phyloP scores from a whole-genome alignment of 2,329 filamentous ascomycete species.

The Penicillium sp. region DNA sequence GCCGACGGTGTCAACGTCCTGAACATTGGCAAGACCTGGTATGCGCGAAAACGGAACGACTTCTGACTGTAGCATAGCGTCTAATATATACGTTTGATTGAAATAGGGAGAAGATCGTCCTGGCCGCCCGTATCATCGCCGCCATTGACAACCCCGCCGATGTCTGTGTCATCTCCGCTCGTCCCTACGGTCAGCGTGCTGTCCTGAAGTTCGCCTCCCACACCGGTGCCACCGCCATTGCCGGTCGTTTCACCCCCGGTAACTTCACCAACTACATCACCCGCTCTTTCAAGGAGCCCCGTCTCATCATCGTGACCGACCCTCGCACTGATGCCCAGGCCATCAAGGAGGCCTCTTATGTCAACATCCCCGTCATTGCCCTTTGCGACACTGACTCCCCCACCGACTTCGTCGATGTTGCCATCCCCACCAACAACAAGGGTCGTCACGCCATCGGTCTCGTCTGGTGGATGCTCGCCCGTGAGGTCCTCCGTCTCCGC shows the following conservation, averaged over 20 bases:
- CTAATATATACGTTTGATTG: slow-evolving; percentile 18
- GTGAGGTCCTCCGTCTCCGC: slow-evolving; percentile 97
- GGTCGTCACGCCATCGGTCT: slow-evolving; percentile 97
- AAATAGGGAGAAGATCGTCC: slow-evolving; percentile 95
- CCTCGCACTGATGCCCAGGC: slow-evolving; percentile 99
- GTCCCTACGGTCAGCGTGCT: slow-evolving; percentile 98
- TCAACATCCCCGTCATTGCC: slow-evolving; percentile 99
- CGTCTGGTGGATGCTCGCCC: slow-evolving; percentile 98
- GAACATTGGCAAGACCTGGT: slow-evolving; percentile 99
- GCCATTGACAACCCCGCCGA: slow-evolving; percentile 99
- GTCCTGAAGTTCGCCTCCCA: slow-evolving; percentile 99
- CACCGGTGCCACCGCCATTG: slow-evolving; percentile 95
- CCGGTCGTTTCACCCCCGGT: slow-evolving; percentile 99
- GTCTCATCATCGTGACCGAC: slow-evolving; percentile 98
- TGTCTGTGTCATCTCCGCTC: slow-evolving; percentile 97
- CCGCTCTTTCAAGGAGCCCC: slow-evolving; percentile 99
- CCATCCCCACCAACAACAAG: slow-evolving; percentile 99
- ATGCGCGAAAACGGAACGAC: slow-evolving; percentile 33
- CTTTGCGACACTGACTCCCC: slow-evolving; percentile 98
- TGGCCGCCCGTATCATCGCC: slow-evolving; percentile 96
- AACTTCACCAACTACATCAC: slow-evolving; percentile 99
- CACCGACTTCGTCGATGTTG: slow-evolving; percentile 98
- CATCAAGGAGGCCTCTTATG: slow-evolving; percentile 99
- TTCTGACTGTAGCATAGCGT: slow-evolving; percentile 2
- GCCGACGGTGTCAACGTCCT: slow-evolving; percentile 96